Evolutionary conservation across 2,329 filamentous ascomycete genomes (phyloP), one percentile per base, ranked within the genome.

Genomic region (Fusarium albidum): DNA sequence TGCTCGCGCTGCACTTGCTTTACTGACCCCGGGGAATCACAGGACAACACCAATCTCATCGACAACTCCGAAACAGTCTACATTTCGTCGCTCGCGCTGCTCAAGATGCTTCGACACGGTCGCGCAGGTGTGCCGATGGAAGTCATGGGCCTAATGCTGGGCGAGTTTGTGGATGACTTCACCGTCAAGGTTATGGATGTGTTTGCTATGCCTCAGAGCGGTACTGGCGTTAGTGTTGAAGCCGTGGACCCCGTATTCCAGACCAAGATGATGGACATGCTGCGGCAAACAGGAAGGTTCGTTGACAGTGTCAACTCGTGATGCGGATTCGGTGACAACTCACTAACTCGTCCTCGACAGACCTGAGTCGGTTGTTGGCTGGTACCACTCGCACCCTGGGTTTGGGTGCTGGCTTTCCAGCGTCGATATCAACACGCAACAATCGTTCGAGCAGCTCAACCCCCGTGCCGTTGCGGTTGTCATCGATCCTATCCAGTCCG

Each of bases 191-290:
- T 99, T 12, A 94, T 98, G 64, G 95, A 99, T 76, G 95, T 99
- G 25, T 99, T 99, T 76, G 95, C 95, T 55, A 99, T 99, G 95
- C 95, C 95, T 15, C 95, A 99, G 74, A 97, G 93, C 67, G 95
- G 95, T 77, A 99, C 95, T 2, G 95, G 95, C 66, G 95, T 99
- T 66, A 96, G 92, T 76, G 95, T 99, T 69, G 95, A 99, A 77
- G 96, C 95, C 44, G 95, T 99, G 60, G 95, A 99, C 73, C 92
- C 93, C 9, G 95, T 99, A 28, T 99, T 99, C 76, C 95, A 99
- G 80, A 97, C 92, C 70, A 99, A 97, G 83, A 99, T 99, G 95
- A 99, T 99, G 95, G 95, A 99, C 74, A 98, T 99, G 95, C 81
- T 99, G 73, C 85, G 91, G 70, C 95, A 99, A 82, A 99, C 95